A percentile compares a stretch with the other conserved stretches of the same genome.
Evolutionary conservation across 805 yeast species (phyloP).

Genomic region (Yarrowia phangngaensis): DNA sequence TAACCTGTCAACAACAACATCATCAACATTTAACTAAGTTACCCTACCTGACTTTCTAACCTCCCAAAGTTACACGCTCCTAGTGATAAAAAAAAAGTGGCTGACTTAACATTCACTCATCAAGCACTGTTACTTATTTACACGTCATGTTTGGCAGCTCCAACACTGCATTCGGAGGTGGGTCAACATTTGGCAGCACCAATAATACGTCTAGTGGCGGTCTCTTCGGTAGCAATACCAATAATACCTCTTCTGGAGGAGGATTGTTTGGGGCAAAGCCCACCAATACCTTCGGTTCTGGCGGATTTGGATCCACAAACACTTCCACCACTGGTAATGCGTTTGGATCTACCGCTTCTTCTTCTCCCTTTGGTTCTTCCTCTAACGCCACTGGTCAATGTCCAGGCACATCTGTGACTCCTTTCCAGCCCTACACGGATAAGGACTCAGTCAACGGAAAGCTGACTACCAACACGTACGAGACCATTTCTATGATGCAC

Average conservation of each 20-base stretch:
- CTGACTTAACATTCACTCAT: too few relatives aligned
- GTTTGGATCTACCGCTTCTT: constrained; percentile 31
- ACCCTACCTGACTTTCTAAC: too few relatives aligned
- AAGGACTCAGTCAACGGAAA: constrained; percentile 50
- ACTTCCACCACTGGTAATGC: constrained; percentile 36
- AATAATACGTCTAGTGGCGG: constrained; percentile 19
- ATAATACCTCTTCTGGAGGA: constrained; percentile 28
- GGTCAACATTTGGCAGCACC: constrained; percentile 17
- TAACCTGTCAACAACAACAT: too few relatives aligned
- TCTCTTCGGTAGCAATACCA: constrained; percentile 28
- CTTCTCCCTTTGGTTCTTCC: constrained; percentile 37
- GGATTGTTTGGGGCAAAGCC: constrained; percentile 32
- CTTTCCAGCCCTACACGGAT: constrained; percentile 67
- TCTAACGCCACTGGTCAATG: constrained; percentile 39
- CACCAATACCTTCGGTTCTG: constrained; percentile 27
- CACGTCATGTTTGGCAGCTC: constrained; percentile 27
- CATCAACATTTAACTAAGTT: too few relatives aligned
- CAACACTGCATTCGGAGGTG: constrained; percentile 21
- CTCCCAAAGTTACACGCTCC: too few relatives aligned
- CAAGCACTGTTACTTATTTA: background rate
- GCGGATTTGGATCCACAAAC: constrained; percentile 38
- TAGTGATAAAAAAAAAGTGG: too few relatives aligned
- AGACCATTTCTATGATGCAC: constrained; percentile 83
- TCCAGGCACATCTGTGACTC: constrained; percentile 68
- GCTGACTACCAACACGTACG: constrained; percentile 49